A percentile compares a stretch with the other conserved stretches of the same genome.
These are phyloP conservation scores for Ciborinia camelliae DNA, from an alignment of 2,329 filamentous ascomycete genomes.

Conservation along the genomic window DNA sequence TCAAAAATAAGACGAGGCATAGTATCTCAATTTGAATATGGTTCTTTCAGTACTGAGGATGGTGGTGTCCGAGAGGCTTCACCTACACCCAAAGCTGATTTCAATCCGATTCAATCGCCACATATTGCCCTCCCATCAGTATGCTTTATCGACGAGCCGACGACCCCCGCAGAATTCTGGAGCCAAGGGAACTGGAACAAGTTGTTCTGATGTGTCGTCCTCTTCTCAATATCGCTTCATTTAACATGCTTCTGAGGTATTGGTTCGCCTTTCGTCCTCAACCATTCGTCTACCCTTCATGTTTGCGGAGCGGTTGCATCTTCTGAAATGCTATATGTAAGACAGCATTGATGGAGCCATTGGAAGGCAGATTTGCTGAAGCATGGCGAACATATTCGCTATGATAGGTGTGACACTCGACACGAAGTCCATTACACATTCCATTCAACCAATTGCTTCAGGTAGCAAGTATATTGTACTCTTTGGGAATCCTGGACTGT, in stretches of 20 bases:
- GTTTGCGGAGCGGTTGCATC: background rate
- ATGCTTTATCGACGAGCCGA: background rate
- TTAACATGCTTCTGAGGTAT: background rate
- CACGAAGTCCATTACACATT: background rate
- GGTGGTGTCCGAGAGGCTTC: background rate
- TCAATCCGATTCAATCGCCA: background rate
- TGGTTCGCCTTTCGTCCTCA: background rate
- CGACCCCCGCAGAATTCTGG: background rate
- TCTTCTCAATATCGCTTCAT: background rate
- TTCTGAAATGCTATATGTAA: background rate
- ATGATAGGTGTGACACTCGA: background rate
- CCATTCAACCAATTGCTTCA: background rate
- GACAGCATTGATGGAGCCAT: background rate
- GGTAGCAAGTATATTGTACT: background rate
- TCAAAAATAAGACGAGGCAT: background rate
- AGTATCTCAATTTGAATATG: background rate
- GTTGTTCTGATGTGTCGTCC: background rate
- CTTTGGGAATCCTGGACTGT: too few species aligned
- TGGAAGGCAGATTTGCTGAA: background rate
- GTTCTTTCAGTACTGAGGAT: background rate
- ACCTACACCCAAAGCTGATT: background rate
- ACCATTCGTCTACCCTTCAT: background rate
- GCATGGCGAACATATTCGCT: background rate
- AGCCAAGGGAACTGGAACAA: background rate
- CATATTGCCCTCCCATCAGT: background rate